These are phyloP conservation scores for Colletotrichum brevisporum DNA, from an alignment of 2,329 filamentous ascomycete genomes.

Conservation along the genomic window DNA sequence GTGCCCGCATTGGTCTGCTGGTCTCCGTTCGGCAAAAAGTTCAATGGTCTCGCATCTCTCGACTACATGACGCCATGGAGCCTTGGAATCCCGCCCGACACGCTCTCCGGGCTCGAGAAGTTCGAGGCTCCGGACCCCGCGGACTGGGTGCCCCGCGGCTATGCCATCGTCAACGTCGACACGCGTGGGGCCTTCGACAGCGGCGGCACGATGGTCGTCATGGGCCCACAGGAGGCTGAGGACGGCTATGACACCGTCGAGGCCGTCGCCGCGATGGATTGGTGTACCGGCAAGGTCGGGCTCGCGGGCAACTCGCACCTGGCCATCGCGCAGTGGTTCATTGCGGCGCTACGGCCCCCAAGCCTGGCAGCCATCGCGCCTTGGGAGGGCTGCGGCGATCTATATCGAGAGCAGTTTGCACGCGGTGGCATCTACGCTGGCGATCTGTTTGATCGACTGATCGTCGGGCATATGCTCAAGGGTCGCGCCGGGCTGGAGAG, in stretches of 20 bases:
- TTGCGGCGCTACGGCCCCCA: constrained; percentile 41
- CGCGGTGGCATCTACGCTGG: constrained; percentile 44
- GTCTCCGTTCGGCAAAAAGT: constrained; percentile 62
- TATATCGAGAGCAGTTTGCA: constrained; percentile 44
- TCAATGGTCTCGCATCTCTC: constrained; percentile 54
- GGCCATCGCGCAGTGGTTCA: constrained; percentile 46
- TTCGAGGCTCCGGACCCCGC: constrained; percentile 50
- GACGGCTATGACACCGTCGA: constrained; percentile 47
- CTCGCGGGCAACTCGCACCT: constrained; percentile 47
- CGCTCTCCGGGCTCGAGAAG: constrained; percentile 45
- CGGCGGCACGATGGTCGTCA: constrained; percentile 45
- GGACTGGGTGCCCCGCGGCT: constrained; percentile 47
- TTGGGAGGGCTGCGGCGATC: constrained; percentile 57
- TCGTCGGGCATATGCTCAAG: constrained; percentile 42
- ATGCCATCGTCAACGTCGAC: constrained; percentile 49
- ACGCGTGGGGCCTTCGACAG: constrained; percentile 46
- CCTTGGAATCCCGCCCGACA: constrained; percentile 50
- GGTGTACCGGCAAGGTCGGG: constrained; percentile 47
- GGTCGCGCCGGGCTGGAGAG: constrained; percentile 44
- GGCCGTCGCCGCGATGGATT: constrained; percentile 42
- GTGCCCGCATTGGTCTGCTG: constrained; percentile 60
- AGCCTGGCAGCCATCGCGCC: constrained; percentile 46
- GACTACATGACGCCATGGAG: constrained; percentile 53
- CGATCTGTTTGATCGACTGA: constrained; percentile 41
- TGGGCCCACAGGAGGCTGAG: constrained; percentile 44